These are phyloP conservation scores for Brassica juncea DNA, from an alignment of 345 rosid genomes.

Conservation along the genomic window DNA sequence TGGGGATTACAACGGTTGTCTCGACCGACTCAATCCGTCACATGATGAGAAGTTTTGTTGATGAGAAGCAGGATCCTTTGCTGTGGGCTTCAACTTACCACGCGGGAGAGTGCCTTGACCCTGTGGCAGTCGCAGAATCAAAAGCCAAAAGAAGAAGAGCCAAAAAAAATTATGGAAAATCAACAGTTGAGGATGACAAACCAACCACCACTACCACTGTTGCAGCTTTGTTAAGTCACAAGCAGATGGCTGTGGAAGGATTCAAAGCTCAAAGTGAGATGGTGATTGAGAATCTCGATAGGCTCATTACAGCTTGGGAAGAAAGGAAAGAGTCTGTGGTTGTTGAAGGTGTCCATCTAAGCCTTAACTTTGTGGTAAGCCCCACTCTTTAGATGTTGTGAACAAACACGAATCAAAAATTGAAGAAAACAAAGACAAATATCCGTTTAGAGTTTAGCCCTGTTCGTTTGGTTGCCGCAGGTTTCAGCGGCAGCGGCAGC, in stretches of 20 bases:
- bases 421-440: no score
- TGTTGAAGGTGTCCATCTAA: constrained; percentile 97
- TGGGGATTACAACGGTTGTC: constrained; percentile 92
- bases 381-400: neutral
- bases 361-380: constrained; percentile 98
- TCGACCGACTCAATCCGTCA: constrained; percentile 97
- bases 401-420: no score
- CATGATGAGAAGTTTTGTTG: constrained; percentile 98
- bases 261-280: constrained; percentile 98
- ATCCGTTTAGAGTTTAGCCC: no score
- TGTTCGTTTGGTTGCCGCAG: no score
- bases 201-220: constrained; percentile 17
- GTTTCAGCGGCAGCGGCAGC: no score
- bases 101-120: constrained; percentile 94
- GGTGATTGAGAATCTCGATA: constrained; percentile 99
- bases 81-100: constrained; percentile 99
- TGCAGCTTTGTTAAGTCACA: constrained; percentile 57
- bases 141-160: constrained; percentile 75
- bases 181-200: constrained; percentile 50
- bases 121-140: constrained; percentile 90
- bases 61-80: constrained; percentile 86
- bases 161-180: constrained; percentile 49
- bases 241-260: constrained; percentile 98
- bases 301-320: constrained; percentile 96
- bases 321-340: constrained; percentile 94